Conservation (phyloP, 2,329 filamentous ascomycete species). For the Dactylellina drechsleri region DNA sequence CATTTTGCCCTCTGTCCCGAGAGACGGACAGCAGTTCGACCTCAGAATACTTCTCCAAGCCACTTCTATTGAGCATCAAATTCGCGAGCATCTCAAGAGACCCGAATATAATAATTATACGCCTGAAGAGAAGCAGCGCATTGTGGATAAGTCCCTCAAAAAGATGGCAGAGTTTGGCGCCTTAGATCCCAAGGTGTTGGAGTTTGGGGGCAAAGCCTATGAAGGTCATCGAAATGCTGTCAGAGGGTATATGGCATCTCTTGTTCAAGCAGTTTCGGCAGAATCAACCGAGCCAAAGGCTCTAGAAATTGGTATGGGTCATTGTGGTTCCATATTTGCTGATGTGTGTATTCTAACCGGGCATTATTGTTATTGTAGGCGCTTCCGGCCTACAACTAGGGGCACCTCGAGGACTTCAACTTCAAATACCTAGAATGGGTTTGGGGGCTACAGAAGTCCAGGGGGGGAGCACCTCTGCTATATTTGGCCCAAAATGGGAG, state of each 20-base stretch:
- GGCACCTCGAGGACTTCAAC: conserved; percentile 18
- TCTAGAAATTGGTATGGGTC: conserved; percentile 24
- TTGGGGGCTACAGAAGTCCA: conserved; percentile 21
- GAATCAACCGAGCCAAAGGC: conserved; percentile 28
- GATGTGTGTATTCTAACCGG: background rate
- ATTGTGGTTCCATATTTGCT: background rate
- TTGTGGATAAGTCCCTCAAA: conserved; percentile 32
- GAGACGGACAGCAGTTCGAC: conserved; percentile 23
- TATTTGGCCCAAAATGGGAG: conserved; percentile 59
- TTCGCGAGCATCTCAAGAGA: conserved; percentile 29
- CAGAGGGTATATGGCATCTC: conserved; percentile 31
- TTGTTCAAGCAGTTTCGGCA: conserved; percentile 41
- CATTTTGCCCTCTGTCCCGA: conserved; percentile 6
- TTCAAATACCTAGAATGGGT: conserved; percentile 39
- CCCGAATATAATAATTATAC: conserved; percentile 35
- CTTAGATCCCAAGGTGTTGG: conserved; percentile 32
- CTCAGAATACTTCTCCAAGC: conserved; percentile 48
- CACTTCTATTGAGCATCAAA: conserved; percentile 42
- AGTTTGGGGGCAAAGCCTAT: conserved; percentile 32
- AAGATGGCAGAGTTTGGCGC: conserved; percentile 41
- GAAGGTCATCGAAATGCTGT: conserved; percentile 40
- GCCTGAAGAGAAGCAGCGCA: conserved; percentile 34
- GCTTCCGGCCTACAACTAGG: conserved; percentile 12
- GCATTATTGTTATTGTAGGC: background rate
- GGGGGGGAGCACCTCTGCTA: background rate